phyloP scores from a whole-genome alignment of 768 basidiomycete species.

The Suillus hirtellus region DNA sequence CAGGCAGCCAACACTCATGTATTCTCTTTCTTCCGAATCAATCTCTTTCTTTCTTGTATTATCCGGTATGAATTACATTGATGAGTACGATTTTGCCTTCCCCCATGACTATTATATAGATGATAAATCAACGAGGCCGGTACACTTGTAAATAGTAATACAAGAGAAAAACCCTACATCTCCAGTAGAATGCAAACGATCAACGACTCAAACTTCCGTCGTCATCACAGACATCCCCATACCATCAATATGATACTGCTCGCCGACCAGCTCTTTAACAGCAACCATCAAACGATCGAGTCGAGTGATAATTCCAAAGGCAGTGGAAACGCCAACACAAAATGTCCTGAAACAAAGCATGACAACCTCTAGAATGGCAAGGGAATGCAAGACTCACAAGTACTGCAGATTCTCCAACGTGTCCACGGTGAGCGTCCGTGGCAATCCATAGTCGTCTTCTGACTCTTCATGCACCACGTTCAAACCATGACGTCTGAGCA shows the following conservation, averaged over 20 bases:
- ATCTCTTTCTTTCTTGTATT: neutral
- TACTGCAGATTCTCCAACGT: constrained; percentile 80
- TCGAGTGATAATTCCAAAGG: constrained; percentile 67
- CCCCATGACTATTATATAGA: neutral
- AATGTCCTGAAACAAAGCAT: constrained; percentile 47
- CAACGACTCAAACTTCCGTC: neutral
- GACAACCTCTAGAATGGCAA: constrained; percentile 13
- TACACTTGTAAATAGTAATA: no score
- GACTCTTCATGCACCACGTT: constrained; percentile 69
- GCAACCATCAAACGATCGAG: constrained; percentile 80
- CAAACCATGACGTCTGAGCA: constrained; percentile 53
- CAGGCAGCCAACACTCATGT: neutral
- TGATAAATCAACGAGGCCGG: neutral
- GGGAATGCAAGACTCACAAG: constrained; percentile 47
- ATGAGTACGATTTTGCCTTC: neutral
- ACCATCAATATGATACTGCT: constrained; percentile 83
- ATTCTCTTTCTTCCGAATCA: neutral
- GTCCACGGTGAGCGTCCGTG: constrained; percentile 66
- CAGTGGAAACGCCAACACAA: constrained; percentile 71
- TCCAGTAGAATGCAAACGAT: neutral
- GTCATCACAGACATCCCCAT: constrained; percentile 39
- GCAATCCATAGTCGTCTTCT: constrained; percentile 76
- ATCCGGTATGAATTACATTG: neutral
- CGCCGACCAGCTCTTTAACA: constrained; percentile 83
- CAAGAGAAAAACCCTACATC: no score